These are phyloP conservation scores for Daldinia sp. DNA, from an alignment of 2,329 filamentous ascomycete genomes.

Conservation along the genomic window DNA sequence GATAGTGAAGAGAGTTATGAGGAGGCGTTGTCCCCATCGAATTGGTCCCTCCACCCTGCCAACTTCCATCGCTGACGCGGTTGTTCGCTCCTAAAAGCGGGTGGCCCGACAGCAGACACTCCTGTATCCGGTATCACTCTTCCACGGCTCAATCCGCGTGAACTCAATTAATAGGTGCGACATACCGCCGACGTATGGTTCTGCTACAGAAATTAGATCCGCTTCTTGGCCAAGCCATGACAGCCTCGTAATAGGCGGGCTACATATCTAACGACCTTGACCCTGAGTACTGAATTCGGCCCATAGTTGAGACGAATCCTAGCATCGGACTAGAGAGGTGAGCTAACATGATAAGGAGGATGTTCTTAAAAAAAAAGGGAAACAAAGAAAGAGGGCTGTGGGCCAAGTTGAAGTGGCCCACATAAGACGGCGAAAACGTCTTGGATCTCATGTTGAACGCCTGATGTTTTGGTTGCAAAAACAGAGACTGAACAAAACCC, in stretches of 20 bases:
- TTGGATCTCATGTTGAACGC: conserved; percentile 82
- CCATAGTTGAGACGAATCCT: conserved; percentile 3
- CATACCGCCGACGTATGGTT: conserved; percentile 14
- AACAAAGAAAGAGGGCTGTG: conserved; percentile 54
- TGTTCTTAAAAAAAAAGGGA: conserved; percentile 21
- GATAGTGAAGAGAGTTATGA: conserved; percentile 15
- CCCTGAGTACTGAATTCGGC: conserved; percentile 10
- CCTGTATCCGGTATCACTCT: conserved; percentile 13
- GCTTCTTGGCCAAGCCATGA: conserved; percentile 18
- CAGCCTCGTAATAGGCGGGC: conserved; percentile 10
- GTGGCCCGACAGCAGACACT: conserved; percentile 4
- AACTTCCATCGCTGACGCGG: conserved; percentile 6
- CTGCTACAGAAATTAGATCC: conserved; percentile 26
- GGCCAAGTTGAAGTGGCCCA: conserved; percentile 76
- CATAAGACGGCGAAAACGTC: conserved; percentile 69
- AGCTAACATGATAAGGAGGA: conserved; percentile 32
- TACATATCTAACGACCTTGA: conserved; percentile 7
- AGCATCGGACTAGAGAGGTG: conserved; percentile 16
- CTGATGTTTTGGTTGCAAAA: conserved; percentile 88
- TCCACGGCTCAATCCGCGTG: conserved; percentile 9
- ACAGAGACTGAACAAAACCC: conserved; percentile 79
- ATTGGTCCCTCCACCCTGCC: conserved; percentile 15
- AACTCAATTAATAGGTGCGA: conserved; percentile 14
- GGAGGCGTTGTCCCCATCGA: background rate
- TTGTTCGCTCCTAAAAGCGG: conserved; percentile 3